Evolutionary conservation across 1,284 basidiomycete species (phyloP).

Genomic region (Coniophora puteana): DNA sequence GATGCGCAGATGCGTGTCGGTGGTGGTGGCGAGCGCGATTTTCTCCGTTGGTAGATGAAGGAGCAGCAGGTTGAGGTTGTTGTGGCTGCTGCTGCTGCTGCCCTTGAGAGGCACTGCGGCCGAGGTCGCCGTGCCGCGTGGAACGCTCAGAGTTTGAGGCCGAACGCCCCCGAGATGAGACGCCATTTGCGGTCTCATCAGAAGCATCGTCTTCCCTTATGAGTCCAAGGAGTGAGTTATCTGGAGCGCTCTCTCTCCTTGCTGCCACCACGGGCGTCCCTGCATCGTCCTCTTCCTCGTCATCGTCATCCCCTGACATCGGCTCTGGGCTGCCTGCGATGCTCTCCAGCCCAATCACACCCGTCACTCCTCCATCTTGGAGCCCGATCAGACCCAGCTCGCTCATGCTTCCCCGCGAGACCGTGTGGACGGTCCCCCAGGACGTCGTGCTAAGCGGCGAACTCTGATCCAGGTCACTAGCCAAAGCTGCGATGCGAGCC

Average conservation of each 20-base stretch:
- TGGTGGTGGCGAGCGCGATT: conserved; percentile 14
- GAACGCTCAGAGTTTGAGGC: conserved; percentile 15
- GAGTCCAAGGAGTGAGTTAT: conserved; percentile 24
- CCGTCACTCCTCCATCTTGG: conserved; percentile 26
- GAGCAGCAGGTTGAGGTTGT: too few relatives aligned
- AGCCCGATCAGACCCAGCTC: conserved; percentile 28
- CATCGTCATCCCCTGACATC: conserved; percentile 12
- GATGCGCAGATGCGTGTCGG: conserved; percentile 19
- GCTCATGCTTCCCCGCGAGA: conserved; percentile 16
- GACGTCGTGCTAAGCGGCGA: conserved; percentile 30
- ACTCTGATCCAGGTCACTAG: conserved; percentile 12
- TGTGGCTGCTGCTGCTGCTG: too few relatives aligned
- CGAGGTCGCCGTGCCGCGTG: conserved; percentile 8
- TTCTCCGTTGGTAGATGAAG: too few relatives aligned
- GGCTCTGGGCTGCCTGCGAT: conserved; percentile 14
- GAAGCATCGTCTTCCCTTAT: conserved; percentile 27
- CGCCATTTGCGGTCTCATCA: conserved; percentile 8
- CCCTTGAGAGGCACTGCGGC: conserved; percentile 14
- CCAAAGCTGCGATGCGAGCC: conserved; percentile 8
- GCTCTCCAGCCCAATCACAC: conserved; percentile 13
- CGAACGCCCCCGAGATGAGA: conserved; percentile 14
- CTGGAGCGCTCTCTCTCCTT: too few relatives aligned
- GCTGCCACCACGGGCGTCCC: too few relatives aligned
- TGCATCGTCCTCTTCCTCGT: conserved; percentile 13
- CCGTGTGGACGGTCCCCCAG: conserved; percentile 26